These are phyloP conservation scores for Dentipellis sp. DNA, from an alignment of 768 basidiomycete species.

Conservation along the genomic window DNA sequence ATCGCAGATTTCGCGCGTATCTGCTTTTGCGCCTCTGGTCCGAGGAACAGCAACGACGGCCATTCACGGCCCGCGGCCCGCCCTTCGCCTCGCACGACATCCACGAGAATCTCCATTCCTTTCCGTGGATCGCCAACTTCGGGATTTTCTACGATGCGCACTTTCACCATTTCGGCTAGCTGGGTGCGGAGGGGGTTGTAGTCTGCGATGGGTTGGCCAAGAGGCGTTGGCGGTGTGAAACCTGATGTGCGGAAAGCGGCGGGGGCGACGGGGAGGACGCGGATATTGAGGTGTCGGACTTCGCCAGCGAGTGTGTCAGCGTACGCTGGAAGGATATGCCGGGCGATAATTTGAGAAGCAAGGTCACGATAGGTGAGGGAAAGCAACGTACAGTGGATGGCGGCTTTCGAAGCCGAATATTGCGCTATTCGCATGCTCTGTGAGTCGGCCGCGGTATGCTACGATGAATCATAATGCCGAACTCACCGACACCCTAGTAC, in stretches of 20 bases:
- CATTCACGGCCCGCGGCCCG: constrained; percentile 12
- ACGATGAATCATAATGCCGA: too few relatives aligned
- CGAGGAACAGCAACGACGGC: constrained; percentile 18
- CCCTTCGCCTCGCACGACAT: constrained; percentile 21
- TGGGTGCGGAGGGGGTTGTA: constrained; percentile 13
- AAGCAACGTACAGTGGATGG: constrained; percentile 9
- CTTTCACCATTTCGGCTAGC: not conserved
- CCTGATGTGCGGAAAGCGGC: not conserved
- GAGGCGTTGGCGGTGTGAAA: not conserved
- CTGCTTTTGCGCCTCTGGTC: constrained; percentile 16
- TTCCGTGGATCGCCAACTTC: constrained; percentile 19
- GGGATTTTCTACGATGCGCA: not conserved
- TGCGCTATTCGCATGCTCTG: constrained; percentile 10
- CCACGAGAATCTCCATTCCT: constrained; percentile 18
- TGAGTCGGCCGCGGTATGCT: too few relatives aligned
- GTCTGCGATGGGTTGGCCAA: constrained; percentile 6
- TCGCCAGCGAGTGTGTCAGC: constrained; percentile 18
- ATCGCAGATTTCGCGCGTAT: constrained; percentile 4
- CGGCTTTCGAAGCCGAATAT: constrained; percentile 19
- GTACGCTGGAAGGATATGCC: constrained; percentile 9
- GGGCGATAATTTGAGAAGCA: not conserved
- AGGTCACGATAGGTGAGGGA: not conserved
- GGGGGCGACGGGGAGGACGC: constrained; percentile 18
- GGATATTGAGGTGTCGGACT: constrained; percentile 18
- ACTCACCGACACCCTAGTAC: too few relatives aligned